A percentile compares a stretch with the other conserved stretches of the same genome.
Conservation (phyloP, 1,284 basidiomycete genomes). For the Flammula alnicola region DNA sequence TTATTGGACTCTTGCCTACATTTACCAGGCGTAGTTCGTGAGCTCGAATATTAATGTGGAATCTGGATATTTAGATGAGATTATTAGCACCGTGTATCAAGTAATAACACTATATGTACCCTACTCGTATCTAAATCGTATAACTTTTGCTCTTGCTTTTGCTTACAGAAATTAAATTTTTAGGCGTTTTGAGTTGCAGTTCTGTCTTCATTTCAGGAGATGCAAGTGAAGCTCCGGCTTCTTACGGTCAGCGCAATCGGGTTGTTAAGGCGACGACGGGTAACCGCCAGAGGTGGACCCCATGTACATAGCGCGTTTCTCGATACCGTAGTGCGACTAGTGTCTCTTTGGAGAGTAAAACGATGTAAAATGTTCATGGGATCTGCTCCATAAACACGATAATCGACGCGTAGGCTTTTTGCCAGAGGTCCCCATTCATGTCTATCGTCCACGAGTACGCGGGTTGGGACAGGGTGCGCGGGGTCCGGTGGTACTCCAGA, state of each 20-base stretch:
- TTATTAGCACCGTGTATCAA: slow-evolving; percentile 12
- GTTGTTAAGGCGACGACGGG: slow-evolving; percentile 7
- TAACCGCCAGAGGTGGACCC: slow-evolving; percentile 6
- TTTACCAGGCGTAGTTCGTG: not conserved
- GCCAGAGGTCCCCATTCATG: not conserved
- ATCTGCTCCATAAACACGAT: not conserved
- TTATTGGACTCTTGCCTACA: not conserved
- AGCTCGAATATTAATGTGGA: not conserved
- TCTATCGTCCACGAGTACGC: not conserved
- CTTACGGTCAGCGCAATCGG: not conserved
- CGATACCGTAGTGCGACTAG: too few species aligned
- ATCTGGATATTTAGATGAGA: slow-evolving; percentile 7
- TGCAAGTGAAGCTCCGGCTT: not conserved
- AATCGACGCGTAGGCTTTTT: not conserved
- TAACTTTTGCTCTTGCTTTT: not conserved
- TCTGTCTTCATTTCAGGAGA: not conserved
- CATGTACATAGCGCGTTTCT: slow-evolving; percentile 2
- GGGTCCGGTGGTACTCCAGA: slow-evolving; percentile 6
- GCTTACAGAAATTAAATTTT: not conserved
- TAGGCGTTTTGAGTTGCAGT: not conserved
- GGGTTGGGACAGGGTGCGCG: slow-evolving; percentile 3
- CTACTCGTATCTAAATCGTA: slow-evolving; percentile 11
- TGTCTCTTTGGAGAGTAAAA: not conserved
- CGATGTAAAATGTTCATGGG: not conserved
- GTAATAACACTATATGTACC: slow-evolving; percentile 15